These are phyloP conservation scores for Paraphaeosphaeria sporulosa DNA, from an alignment of 2,329 filamentous ascomycete species.

Conservation along the genomic window DNA sequence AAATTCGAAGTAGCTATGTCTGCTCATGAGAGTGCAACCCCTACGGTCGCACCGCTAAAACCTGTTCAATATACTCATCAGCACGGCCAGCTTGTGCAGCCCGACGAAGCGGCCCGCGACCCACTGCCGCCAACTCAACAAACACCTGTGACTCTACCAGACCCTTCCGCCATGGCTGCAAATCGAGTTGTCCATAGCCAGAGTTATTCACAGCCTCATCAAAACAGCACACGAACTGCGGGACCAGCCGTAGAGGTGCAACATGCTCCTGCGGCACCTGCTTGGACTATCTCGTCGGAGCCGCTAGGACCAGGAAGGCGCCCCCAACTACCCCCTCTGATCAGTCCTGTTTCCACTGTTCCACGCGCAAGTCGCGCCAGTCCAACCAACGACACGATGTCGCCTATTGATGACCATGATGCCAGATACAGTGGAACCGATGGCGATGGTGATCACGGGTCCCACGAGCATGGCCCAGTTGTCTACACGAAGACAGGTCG, in stretches of 20 bases:
- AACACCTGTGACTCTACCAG: background rate
- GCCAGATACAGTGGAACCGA: constrained; percentile 14
- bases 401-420: constrained; percentile 12
- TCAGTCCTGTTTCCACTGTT: constrained; percentile 4
- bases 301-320: constrained; percentile 6
- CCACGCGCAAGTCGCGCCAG: constrained; percentile 4
- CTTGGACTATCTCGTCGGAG: constrained; percentile 11
- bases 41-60: constrained; percentile 11
- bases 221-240: background rate
- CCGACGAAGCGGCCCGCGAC: background rate
- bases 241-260: background rate
- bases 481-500: constrained; percentile 49
- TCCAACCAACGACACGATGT: constrained; percentile 1
- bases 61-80: constrained; percentile 7
- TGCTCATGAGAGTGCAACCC: background rate
- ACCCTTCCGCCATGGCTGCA: background rate
- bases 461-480: constrained; percentile 20
- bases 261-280: background rate
- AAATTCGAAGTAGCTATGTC: constrained; percentile 29
- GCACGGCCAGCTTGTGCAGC: background rate
- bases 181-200: background rate
- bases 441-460: constrained; percentile 9
- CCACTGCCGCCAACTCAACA: background rate
- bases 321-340: background rate
- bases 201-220: background rate